These are phyloP conservation scores for Przewalskia tangutica DNA, from an alignment of 257 asterid species.

Conservation along the genomic window DNA sequence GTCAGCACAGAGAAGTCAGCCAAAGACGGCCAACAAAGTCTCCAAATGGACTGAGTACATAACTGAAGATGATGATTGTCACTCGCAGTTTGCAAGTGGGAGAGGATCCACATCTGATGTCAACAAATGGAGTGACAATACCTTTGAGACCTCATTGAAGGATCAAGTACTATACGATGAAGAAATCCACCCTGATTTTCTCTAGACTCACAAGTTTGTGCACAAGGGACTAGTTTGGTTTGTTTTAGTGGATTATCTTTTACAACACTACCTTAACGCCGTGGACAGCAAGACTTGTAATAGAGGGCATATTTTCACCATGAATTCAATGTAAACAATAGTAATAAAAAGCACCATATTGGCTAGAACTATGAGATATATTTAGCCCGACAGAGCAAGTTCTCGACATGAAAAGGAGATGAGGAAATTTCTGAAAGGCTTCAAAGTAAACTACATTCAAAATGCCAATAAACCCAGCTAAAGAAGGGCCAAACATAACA, in stretches of 20 bases:
- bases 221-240: background rate
- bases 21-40: constrained; percentile 12
- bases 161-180: constrained; percentile 58
- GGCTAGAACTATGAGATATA: background rate
- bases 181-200: constrained; percentile 71
- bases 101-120: constrained; percentile 2
- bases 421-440: background rate
- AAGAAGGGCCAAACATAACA: background rate
- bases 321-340: background rate
- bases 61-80: constrained; percentile 10
- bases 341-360: background rate
- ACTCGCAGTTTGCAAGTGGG: constrained; percentile 19
- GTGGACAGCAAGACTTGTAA: background rate
- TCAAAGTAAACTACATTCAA: background rate
- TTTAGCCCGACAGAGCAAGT: background rate
- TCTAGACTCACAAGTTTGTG: constrained; percentile 19
- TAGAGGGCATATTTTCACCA: background rate
- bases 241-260: background rate
- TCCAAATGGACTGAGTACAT: constrained; percentile 73
- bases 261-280: background rate
- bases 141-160: constrained; percentile 15
- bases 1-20: background rate
- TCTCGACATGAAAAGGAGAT: background rate
- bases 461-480: background rate
- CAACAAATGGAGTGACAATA: constrained; percentile 10